phyloP scores from a whole-genome alignment of 352 stramenopile species.

The Globisporangium rhizosaccharum region DNA sequence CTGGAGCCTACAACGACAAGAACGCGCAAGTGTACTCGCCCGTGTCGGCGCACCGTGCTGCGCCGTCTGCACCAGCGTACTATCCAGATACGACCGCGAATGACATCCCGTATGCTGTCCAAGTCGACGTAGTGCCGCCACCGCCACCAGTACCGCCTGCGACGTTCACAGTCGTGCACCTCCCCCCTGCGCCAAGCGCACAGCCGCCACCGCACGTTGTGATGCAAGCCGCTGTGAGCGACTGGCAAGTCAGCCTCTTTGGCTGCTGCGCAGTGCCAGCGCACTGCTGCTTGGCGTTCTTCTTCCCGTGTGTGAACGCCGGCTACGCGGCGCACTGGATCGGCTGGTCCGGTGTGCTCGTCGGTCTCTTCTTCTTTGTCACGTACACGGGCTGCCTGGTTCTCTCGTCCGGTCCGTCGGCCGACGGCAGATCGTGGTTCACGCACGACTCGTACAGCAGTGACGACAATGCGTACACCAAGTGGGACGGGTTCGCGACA shows the following conservation, averaged over 20 bases:
- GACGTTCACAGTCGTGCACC: not conserved
- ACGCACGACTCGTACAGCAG: constrained; percentile 17
- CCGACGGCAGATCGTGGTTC: not conserved
- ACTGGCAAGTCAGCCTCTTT: constrained; percentile 21
- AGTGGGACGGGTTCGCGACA: not conserved
- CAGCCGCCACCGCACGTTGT: not conserved
- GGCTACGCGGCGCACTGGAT: constrained; percentile 7
- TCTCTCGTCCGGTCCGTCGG: not conserved
- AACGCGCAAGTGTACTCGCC: constrained; percentile 6
- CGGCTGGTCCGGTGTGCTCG: constrained; percentile 8
- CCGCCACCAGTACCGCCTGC: not conserved
- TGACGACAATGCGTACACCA: not conserved
- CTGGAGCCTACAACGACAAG: constrained; percentile 6
- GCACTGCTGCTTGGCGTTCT: constrained; percentile 21
- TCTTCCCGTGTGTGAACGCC: constrained; percentile 20
- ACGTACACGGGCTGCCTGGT: not conserved
- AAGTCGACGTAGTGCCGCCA: not conserved
- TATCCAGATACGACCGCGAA: not conserved
- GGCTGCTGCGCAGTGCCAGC: constrained; percentile 17
- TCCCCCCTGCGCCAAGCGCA: not conserved
- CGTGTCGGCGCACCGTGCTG: not conserved
- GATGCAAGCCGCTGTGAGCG: not conserved
- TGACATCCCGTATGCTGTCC: constrained; percentile 7
- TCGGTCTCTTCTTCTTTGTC: constrained; percentile 3
- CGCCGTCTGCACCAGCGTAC: not conserved